Base-by-base conservation (phyloP, 495 filamentous ascomycete genomes). In the Podospora sp. region DNA sequence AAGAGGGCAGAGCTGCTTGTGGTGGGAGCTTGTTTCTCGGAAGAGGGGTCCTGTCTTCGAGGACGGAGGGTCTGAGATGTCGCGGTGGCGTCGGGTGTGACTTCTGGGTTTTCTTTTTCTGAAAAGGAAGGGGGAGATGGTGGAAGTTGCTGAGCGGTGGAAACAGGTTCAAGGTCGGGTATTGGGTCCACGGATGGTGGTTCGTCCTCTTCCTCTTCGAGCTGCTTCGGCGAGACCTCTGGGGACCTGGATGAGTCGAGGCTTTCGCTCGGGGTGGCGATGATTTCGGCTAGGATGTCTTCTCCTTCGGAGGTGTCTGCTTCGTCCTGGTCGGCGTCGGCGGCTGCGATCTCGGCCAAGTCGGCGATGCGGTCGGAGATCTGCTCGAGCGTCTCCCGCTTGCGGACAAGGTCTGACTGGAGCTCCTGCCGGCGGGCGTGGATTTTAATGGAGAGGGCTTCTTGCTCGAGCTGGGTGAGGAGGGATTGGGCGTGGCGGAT, bases 401-500 rank as follows among this genome's bases (percentile, higher is more conserved):
- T 89, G 16, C 80, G 79, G 49, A 84, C 79, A 3, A 97, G 83
- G 56, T 91, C 89, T 1, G 82, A 76, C 73, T 94, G 90, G 14
- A 86, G 77, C 59, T 88, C 86, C 66, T 92, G 85, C 52, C 89
- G 87, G 62, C 85, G 86, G 46, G 87, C 79, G 61, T 85, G 83
- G 21, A 87, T 82, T 76, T 92, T 92, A 67, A 92, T 77, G 52
- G 80, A 73, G 6, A 87, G 79, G 33, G 89, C 85, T 52, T 89
- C 87, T 66, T 92, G 91, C 74, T 97, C 93, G 24, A 96, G 85
- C 62, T 84, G 86, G 33, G 89, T 83, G 52, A 97, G 90, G 57
- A 92, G 86, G 1, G 86, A 84, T 59, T 89, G 88, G 9, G 93
- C 93, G 74, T 92, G 89, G 74, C 91, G 89, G 69, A 97, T 79